A percentile compares a stretch with the other conserved stretches of the same genome.
phyloP scores from a whole-genome alignment of 2,329 filamentous ascomycete species.

The Fonsecaea pedrosoi region DNA sequence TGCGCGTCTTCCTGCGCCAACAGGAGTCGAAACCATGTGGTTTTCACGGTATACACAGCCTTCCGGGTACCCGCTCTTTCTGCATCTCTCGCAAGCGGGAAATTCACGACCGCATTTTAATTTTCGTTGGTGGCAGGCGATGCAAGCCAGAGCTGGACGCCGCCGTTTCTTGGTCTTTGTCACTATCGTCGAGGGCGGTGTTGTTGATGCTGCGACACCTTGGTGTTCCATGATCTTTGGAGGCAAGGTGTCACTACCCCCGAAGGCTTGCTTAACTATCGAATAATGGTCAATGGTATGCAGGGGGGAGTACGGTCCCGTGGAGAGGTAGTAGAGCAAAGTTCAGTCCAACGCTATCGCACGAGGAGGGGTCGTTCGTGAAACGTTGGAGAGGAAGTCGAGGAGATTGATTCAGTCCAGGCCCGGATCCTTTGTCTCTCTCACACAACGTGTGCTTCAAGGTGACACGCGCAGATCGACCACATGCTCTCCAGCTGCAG shows the following conservation, averaged over 20 bases:
- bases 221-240: neutral
- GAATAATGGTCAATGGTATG: no score
- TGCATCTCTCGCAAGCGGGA: conserved; percentile 29
- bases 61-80: conserved; percentile 12
- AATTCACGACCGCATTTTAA: conserved; percentile 32
- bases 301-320: no score
- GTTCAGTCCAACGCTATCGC: neutral
- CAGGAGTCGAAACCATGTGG: neutral
- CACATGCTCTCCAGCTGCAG: neutral
- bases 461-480: neutral
- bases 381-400: neutral
- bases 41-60: conserved; percentile 2
- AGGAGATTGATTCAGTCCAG: neutral
- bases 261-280: no score
- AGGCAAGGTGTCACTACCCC: neutral
- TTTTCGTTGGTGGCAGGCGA: conserved; percentile 26
- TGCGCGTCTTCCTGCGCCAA: neutral
- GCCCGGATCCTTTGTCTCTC: no score
- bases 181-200: neutral
- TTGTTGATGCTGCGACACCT: neutral
- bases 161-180: conserved; percentile 1
- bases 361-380: neutral
- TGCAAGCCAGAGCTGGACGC: conserved; percentile 23
- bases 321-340: no score
- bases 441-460: neutral